phyloP scores from a whole-genome alignment of 345 rosid species.

The Iberis pinnata region DNA sequence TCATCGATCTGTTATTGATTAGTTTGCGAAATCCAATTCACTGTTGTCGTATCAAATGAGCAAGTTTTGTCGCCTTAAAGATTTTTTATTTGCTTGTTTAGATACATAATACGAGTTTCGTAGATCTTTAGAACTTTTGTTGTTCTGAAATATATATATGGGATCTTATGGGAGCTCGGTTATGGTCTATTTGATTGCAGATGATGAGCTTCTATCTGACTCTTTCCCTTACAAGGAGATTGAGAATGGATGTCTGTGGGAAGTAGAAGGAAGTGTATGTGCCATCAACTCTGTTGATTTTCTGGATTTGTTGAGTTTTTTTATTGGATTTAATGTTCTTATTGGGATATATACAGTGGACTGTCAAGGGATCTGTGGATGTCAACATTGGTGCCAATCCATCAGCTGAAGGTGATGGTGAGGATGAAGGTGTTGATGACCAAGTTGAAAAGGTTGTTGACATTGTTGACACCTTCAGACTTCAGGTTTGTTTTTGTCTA shows the following conservation, averaged over 20 bases:
- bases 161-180: too few relatives aligned
- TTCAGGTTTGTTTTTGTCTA: constrained; percentile 53
- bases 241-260: constrained; percentile 67
- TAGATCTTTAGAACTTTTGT: constrained; percentile 16
- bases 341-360: constrained; percentile 49
- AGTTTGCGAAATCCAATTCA: too few relatives aligned
- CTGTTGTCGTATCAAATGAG: too few relatives aligned
- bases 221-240: constrained; percentile 88
- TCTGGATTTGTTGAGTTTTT: too few relatives aligned
- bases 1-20: too few relatives aligned
- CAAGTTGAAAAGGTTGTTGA: constrained; percentile 77
- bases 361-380: constrained; percentile 60
- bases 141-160: not conserved
- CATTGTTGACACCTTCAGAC: constrained; percentile 96
- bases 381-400: constrained; percentile 96
- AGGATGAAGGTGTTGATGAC: constrained; percentile 90
- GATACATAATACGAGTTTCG: not conserved
- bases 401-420: constrained; percentile 81
- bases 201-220: constrained; percentile 94
- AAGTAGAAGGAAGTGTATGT: constrained; percentile 86
- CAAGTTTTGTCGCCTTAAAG: too few relatives aligned
- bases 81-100: not conserved
- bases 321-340: constrained; percentile 6
- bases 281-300: not conserved
- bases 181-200: constrained; percentile 26